Conservation (phyloP, 2,329 filamentous ascomycete species). For the Hortaea werneckii region DNA sequence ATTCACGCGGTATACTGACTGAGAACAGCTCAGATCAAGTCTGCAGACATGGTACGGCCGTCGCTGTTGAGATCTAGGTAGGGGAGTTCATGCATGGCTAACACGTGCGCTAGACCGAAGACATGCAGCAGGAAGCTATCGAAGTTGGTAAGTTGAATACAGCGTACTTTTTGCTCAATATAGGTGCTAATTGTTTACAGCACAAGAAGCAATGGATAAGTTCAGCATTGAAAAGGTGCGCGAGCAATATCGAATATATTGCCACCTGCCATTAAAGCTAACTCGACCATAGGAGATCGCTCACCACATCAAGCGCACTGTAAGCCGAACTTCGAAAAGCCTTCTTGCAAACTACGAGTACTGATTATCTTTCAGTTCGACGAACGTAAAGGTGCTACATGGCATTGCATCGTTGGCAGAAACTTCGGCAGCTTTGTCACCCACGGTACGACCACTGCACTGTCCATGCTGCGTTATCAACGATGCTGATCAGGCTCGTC, state of each 20-base stretch:
- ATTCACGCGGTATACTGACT: slow-evolving; percentile 7
- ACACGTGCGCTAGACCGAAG: slow-evolving; percentile 59
- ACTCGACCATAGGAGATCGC: slow-evolving; percentile 66
- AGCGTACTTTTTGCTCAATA: background rate
- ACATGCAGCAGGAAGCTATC: slow-evolving; percentile 92
- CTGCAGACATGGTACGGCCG: slow-evolving; percentile 84
- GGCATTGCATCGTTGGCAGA: slow-evolving; percentile 97
- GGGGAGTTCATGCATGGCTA: no score
- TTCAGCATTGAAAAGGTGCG: slow-evolving; percentile 61
- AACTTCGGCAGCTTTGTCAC: slow-evolving; percentile 99
- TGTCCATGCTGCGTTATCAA: background rate
- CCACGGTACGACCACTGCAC: slow-evolving; percentile 55
- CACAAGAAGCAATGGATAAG: slow-evolving; percentile 62
- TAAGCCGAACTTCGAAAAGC: slow-evolving; percentile 28
- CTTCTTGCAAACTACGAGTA: background rate
- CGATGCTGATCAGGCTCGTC: no score
- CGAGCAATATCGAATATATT: background rate
- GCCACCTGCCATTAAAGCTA: slow-evolving; percentile 1
- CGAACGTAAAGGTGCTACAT: slow-evolving; percentile 91
- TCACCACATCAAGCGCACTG: slow-evolving; percentile 89
- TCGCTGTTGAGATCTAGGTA: no score
- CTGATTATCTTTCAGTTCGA: slow-evolving; percentile 59
- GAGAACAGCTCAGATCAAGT: slow-evolving; percentile 80
- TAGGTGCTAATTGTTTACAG: slow-evolving; percentile 30
- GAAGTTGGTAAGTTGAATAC: slow-evolving; percentile 66